Percentiles rank a stretch among this genome's conserved stretches.
Conservation (phyloP, 2,329 filamentous ascomycete species). For the Coccinonectria pachysandricola region DNA sequence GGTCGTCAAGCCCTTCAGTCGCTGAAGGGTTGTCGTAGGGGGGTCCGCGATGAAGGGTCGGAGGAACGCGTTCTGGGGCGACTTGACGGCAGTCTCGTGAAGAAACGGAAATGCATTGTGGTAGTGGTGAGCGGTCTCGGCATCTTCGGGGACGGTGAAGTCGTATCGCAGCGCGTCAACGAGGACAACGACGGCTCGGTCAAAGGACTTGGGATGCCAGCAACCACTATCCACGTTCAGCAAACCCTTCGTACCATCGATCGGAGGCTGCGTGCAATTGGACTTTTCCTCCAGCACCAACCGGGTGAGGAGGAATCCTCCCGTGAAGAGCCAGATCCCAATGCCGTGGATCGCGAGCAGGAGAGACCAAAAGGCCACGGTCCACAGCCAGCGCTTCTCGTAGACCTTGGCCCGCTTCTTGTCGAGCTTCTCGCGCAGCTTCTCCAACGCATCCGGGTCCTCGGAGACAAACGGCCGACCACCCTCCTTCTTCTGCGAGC, state of each 20-base stretch:
- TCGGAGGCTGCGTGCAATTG: conserved; percentile 57
- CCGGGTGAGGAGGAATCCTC: conserved; percentile 85
- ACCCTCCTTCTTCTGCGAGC: conserved; percentile 10
- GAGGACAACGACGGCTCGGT: conserved; percentile 81
- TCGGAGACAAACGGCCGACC: conserved; percentile 23
- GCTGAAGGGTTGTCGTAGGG: conserved; percentile 84
- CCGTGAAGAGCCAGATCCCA: conserved; percentile 86
- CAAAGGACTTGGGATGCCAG: conserved; percentile 92
- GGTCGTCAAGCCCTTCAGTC: conserved; percentile 88
- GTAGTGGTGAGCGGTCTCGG: conserved; percentile 41
- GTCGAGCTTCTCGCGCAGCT: conserved; percentile 37
- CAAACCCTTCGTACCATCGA: conserved; percentile 34
- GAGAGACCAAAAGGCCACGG: conserved; percentile 58
- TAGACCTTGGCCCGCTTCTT: conserved; percentile 36
- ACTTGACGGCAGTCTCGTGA: conserved; percentile 66
- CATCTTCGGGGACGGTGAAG: conserved; percentile 69
- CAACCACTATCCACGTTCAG: conserved; percentile 56
- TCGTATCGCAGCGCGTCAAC: conserved; percentile 95
- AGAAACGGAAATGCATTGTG: conserved; percentile 83
- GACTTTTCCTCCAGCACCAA: conserved; percentile 70
- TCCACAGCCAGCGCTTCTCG: conserved; percentile 46
- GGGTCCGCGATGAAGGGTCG: conserved; percentile 95
- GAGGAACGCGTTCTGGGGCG: conserved; percentile 76
- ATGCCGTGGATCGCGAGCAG: conserved; percentile 64
- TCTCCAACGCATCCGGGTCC: conserved; percentile 30